These are phyloP conservation scores for Calocybe indica DNA, from an alignment of 768 basidiomycete genomes.

Conservation along the genomic window DNA sequence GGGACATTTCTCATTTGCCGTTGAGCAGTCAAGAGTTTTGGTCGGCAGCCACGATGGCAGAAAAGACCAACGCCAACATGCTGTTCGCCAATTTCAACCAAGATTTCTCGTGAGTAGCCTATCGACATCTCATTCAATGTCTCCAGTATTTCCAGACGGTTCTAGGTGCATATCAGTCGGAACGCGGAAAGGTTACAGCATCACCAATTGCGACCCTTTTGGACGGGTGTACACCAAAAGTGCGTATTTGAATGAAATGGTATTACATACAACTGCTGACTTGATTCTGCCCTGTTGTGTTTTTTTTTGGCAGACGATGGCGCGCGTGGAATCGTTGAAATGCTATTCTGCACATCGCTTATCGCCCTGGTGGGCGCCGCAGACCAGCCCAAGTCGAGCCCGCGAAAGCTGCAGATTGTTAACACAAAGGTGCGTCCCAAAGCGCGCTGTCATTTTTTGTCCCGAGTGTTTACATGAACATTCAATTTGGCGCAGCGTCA, in stretches of 20 bases:
- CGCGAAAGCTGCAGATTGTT: constrained; percentile 92
- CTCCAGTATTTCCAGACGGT: neutral
- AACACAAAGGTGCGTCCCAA: constrained; percentile 79
- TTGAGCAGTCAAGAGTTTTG: neutral
- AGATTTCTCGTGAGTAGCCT: constrained; percentile 75
- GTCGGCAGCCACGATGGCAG: constrained; percentile 23
- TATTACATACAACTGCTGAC: too few relatives aligned
- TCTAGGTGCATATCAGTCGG: constrained; percentile 87
- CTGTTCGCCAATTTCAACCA: constrained; percentile 97
- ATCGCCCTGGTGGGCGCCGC: constrained; percentile 96
- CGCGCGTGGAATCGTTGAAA: constrained; percentile 94
- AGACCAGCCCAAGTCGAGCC: constrained; percentile 86
- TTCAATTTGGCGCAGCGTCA: constrained; percentile 55
- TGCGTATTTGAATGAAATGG: constrained; percentile 32
- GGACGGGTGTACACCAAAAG: constrained; percentile 94
- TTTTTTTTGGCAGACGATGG: constrained; percentile 63
- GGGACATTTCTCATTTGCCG: neutral
- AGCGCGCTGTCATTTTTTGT: constrained; percentile 8
- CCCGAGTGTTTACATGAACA: neutral
- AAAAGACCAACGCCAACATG: constrained; percentile 42
- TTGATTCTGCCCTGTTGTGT: neutral
- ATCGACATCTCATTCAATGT: neutral
- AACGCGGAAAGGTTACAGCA: constrained; percentile 91
- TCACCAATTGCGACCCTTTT: constrained; percentile 98
- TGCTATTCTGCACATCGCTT: constrained; percentile 98